phyloP scores from a whole-genome alignment of 768 basidiomycete species.

The Rhizopogon vulgaris region DNA sequence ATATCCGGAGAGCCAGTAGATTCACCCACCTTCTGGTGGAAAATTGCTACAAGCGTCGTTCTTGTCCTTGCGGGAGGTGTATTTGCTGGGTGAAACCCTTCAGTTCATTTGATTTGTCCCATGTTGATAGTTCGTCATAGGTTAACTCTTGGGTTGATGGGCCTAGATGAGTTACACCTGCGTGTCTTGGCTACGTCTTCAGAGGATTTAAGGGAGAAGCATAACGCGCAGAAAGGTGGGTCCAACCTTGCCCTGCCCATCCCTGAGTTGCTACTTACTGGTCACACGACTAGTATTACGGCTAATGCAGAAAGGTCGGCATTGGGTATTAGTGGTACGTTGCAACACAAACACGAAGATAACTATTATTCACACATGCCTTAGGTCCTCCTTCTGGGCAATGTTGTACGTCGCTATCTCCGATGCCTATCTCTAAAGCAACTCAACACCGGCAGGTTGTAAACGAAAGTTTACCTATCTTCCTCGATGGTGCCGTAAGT shows the following conservation, averaged over 20 bases:
- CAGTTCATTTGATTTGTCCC: not conserved
- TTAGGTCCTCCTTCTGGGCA: constrained; percentile 80
- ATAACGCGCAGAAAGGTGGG: constrained; percentile 66
- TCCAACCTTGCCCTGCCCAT: not conserved
- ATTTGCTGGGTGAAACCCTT: constrained; percentile 73
- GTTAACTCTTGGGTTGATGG: constrained; percentile 89
- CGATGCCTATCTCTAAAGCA: not conserved
- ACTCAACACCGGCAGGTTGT: constrained; percentile 47
- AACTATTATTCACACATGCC: constrained; percentile 3
- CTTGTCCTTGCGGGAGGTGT: constrained; percentile 86
- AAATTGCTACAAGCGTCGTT: constrained; percentile 55
- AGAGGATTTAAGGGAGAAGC: constrained; percentile 59
- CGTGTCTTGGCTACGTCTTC: constrained; percentile 81
- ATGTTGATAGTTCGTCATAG: constrained; percentile 29
- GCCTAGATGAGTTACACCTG: constrained; percentile 85
- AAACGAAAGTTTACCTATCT: constrained; percentile 81
- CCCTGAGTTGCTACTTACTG: not conserved
- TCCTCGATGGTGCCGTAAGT: constrained; percentile 63
- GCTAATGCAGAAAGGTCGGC: constrained; percentile 61
- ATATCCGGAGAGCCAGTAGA: constrained; percentile 28
- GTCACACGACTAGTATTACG: constrained; percentile 35
- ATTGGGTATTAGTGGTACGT: constrained; percentile 90
- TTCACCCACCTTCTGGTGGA: constrained; percentile 68
- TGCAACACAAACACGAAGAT: not conserved
- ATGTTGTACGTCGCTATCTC: constrained; percentile 54